These are phyloP conservation scores for Irpex lacteus DNA, from an alignment of 1,284 basidiomycete genomes.

Conservation along the genomic window DNA sequence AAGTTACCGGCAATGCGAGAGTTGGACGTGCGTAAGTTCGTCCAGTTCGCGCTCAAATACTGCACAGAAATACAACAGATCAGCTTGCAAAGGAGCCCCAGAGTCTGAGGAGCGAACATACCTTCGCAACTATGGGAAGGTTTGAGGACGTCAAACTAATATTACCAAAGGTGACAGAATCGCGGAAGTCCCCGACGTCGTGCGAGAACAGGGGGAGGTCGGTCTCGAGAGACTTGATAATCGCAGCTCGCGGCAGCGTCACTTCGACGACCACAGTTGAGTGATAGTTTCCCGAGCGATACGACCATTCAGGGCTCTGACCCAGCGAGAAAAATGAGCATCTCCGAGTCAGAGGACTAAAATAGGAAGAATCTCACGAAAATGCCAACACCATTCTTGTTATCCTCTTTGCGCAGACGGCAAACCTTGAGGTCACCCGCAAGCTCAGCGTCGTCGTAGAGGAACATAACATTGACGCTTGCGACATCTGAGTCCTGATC, in stretches of 20 bases:
- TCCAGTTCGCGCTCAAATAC: constrained; percentile 33
- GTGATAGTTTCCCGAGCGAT: constrained; percentile 3
- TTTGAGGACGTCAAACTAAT: constrained; percentile 19
- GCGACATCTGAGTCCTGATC: constrained; percentile 15
- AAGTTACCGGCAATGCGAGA: constrained; percentile 41
- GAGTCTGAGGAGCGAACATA: constrained; percentile 1
- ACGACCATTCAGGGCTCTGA: constrained; percentile 16
- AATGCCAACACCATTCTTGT: constrained; percentile 27
- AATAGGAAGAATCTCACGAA: constrained; percentile 24
- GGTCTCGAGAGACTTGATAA: constrained; percentile 21
- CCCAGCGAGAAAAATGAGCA: background rate
- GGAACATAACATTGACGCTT: constrained; percentile 19
- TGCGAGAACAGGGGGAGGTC: constrained; percentile 22
- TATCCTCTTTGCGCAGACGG: constrained; percentile 18
- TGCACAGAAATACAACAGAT: constrained; percentile 32
- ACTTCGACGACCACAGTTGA: constrained; percentile 21
- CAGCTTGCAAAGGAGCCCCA: background rate
- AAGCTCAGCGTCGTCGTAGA: constrained; percentile 17
- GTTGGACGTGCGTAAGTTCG: constrained; percentile 30
- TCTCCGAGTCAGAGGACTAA: too few relatives aligned
- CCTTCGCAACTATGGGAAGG: constrained; percentile 17
- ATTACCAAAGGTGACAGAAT: constrained; percentile 16
- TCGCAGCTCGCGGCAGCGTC: constrained; percentile 12
- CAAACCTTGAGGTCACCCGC: constrained; percentile 22
- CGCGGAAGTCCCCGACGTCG: constrained; percentile 17